Evolutionary conservation across 192 early-diverging fungal genomes (phyloP).

Genomic region (Podila epicladia): DNA sequence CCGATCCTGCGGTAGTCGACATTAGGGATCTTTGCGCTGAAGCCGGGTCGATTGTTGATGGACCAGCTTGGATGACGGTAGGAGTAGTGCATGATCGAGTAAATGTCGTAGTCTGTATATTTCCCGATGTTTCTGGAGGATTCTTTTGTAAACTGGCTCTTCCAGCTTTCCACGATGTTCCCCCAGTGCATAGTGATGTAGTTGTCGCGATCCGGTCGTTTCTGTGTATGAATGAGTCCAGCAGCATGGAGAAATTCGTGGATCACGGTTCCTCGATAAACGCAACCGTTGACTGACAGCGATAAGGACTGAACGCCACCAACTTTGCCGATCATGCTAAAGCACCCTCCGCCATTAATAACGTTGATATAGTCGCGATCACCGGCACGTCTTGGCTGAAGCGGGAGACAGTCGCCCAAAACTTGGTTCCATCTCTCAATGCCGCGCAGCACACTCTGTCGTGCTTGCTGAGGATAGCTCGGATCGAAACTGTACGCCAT

Average conservation of each 20-base stretch:
- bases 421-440: slow-evolving; percentile 33
- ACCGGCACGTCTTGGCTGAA: slow-evolving; percentile 17
- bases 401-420: slow-evolving; percentile 30
- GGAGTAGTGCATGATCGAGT: slow-evolving; percentile 34
- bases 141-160: slow-evolving; percentile 18
- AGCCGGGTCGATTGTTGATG: slow-evolving; percentile 26
- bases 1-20: slow-evolving; percentile 19
- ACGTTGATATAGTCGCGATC: slow-evolving; percentile 34
- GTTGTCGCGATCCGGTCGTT: slow-evolving; percentile 33
- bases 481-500: slow-evolving; percentile 31
- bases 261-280: slow-evolving; percentile 24
- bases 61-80: slow-evolving; percentile 15
- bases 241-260: slow-evolving; percentile 29
- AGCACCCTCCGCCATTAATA: slow-evolving; percentile 17
- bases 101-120: slow-evolving; percentile 26
- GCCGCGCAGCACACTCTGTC: slow-evolving; percentile 20
- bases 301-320: slow-evolving; percentile 16
- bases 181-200: slow-evolving; percentile 23
- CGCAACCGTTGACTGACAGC: slow-evolving; percentile 20
- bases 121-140: slow-evolving; percentile 17
- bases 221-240: slow-evolving; percentile 33
- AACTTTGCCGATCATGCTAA: slow-evolving; percentile 23
- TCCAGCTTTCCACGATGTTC: slow-evolving; percentile 22
- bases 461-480: slow-evolving; percentile 28
- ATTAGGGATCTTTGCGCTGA: slow-evolving; percentile 20